Percentiles rank a stretch among this genome's conserved stretches.
Evolutionary conservation across 1,139 yeast species (phyloP).

Genomic region (Candida tetrigidarum): DNA sequence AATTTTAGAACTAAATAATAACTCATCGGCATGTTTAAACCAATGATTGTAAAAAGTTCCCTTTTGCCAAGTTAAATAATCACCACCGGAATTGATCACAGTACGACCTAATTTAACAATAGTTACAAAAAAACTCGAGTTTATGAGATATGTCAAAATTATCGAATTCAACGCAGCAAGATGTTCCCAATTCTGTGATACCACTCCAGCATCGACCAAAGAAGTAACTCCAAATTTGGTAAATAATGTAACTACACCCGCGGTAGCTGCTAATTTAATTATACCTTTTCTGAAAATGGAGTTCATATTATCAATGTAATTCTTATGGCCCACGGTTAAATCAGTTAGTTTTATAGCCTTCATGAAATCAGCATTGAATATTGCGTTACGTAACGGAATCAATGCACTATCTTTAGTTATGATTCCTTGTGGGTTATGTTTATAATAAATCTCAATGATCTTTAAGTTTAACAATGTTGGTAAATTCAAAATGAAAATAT

Average conservation of each 20-base stretch:
- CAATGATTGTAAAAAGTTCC: conserved; percentile 71
- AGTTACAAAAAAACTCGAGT: conserved; percentile 63
- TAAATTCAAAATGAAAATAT: conserved; percentile 37
- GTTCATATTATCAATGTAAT: conserved; percentile 43
- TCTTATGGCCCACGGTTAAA: conserved; percentile 60
- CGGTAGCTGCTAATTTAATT: conserved; percentile 33
- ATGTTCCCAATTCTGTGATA: conserved; percentile 44
- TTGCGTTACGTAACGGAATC: conserved; percentile 63
- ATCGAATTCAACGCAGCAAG: conserved; percentile 60
- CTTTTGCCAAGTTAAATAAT: conserved; percentile 60
- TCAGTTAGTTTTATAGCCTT: conserved; percentile 64
- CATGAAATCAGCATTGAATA: conserved; percentile 62
- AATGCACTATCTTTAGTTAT: conserved; percentile 54
- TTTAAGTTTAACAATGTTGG: conserved; percentile 34
- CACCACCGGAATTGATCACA: conserved; percentile 53
- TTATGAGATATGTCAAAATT: conserved; percentile 64
- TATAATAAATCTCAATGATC: conserved; percentile 40
- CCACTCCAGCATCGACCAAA: conserved; percentile 35
- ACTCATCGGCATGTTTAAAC: conserved; percentile 69
- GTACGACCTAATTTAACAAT: conserved; percentile 62
- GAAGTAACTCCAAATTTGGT: conserved; percentile 44
- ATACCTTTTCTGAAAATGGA: conserved; percentile 33
- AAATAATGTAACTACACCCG: conserved; percentile 39
- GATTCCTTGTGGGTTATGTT: conserved; percentile 32
- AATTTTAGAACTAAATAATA: conserved; percentile 66